A percentile compares a stretch with the other conserved stretches of the same genome.
These are phyloP conservation scores for Ogataea trehaloabstinens DNA, from an alignment of 805 yeast species.

Conservation along the genomic window DNA sequence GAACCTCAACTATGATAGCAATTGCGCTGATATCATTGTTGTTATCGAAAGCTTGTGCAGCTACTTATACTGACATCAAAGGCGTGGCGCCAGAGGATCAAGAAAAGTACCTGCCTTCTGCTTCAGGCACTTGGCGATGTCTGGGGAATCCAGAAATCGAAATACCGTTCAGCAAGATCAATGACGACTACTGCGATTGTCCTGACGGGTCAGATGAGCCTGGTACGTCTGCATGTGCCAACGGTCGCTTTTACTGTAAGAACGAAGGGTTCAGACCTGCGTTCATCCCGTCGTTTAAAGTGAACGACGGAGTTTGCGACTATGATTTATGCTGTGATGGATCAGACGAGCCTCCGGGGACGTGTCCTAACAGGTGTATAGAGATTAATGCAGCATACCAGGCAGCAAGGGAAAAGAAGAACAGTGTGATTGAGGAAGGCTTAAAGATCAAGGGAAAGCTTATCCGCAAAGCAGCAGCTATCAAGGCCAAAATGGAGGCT, in stretches of 20 bases:
- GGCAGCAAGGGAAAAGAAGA: slow-evolving; percentile 11
- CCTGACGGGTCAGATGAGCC: slow-evolving; percentile 99
- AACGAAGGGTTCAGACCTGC: slow-evolving; percentile 69
- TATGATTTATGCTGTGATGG: slow-evolving; percentile 92
- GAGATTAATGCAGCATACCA: slow-evolving; percentile 44
- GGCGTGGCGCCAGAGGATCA: slow-evolving; percentile 42
- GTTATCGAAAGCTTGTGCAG: not conserved
- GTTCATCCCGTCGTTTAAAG: slow-evolving; percentile 61
- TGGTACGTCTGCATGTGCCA: slow-evolving; percentile 81
- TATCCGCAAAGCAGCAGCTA: slow-evolving; percentile 26
- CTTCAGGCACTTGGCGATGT: slow-evolving; percentile 65
- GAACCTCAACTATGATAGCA: not conserved
- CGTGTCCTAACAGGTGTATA: slow-evolving; percentile 58
- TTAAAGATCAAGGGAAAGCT: slow-evolving; percentile 31
- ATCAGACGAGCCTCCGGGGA: slow-evolving; percentile 63
- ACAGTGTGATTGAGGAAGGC: slow-evolving; percentile 33
- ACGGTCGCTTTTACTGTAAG: slow-evolving; percentile 62
- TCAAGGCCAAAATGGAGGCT: slow-evolving; percentile 17
- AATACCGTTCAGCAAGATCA: slow-evolving; percentile 60
- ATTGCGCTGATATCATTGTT: not conserved
- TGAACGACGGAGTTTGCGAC: slow-evolving; percentile 92
- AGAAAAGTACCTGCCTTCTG: slow-evolving; percentile 48
- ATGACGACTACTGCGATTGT: slow-evolving; percentile 92
- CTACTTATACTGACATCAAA: slow-evolving; percentile 2
- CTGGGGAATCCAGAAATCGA: slow-evolving; percentile 62